Base-by-base conservation (phyloP, 148 eudicot species). In the Fallopia convolvulus region DNA sequence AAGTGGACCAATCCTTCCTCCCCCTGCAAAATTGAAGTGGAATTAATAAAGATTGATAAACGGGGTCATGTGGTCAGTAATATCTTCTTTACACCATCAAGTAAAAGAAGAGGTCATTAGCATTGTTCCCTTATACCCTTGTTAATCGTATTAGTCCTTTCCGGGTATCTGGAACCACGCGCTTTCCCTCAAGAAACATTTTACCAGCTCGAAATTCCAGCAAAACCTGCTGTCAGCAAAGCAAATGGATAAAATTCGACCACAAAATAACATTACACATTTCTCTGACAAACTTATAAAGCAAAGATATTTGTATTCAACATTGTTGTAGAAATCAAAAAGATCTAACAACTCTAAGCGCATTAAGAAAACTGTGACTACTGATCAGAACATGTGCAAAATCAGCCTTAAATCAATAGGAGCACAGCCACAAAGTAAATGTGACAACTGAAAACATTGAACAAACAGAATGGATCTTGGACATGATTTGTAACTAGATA, bases 141-240 rank as follows among this genome's bases (percentile, higher is more conserved):
- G 83, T 89, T 79, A 95, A 83, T 32, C 92, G 96, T 83, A 92
- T 86, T 74, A 90, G 88, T 73, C 99, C 99, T 91, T 93, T 93
- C 46, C 97, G 97, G 10, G 97, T 66, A 86, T 95, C 99, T 75
- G 97, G 93, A 76, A 90, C 75, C 47, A 92, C 99, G 50, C 84
- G 90, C 79, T 86, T 91, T 56, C 99, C 99, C 76, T 95, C 93
- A 61, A 92, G 72, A 74, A 58, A 47, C 99, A 95, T 92, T 88
- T 93, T 95, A 77, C 99, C 99, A 75, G 99, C 99, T 74, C 97
- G 94, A 76, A 95, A 92, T 82, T 91, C 94, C 86, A 95, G 52
- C 81, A 91, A 77, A 33, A 82, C 77, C 53, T 88, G 93, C 92
- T 95, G 89, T 46, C 17, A 48, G 55, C 50, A 73, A 73, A 73